Evolutionary conservation across 139 green algal species (phyloP), one percentile per base, ranked within the genome.

Genomic region (Haematococcus sp.): DNA sequence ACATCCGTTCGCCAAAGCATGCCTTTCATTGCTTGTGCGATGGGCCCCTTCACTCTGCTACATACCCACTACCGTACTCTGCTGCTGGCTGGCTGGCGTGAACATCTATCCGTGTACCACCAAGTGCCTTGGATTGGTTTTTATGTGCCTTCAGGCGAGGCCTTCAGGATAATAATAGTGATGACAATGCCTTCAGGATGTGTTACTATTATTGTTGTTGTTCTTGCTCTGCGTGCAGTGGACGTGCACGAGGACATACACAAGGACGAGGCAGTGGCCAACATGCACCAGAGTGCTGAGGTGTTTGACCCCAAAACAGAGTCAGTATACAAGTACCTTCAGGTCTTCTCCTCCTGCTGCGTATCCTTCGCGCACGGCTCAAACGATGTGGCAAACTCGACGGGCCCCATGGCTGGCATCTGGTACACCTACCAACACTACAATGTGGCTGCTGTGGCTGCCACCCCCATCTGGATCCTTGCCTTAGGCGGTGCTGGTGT

Each of bases 321-420:
- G 86, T 67, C 83, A 17, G 65, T 82, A 15, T 85, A 75, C 60
- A 71, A 81, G 40, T 49, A 49, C 40, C 40, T 49, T 7, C 40
- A 49, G 71, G 90, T 98, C 19, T 87, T 96, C 76, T 93, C 93
- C 28, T 90, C 94, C 2, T 88, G 82, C 64, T 89, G 82, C 33
- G 89, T 93, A 51, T 89, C 89, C 1, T 97, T 98, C 71, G 83
- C 91, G 7, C 92, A 97, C 73, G 92, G 92, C 4, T 43, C 79
- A 64, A 81, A 85, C 49, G 61, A 96, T 76, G 89, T 95, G 0
- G 88, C 90, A 66, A 97, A 97, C 58, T 80, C 88, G 19, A 78
- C 89, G 19, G 92, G 92, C 9, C 87, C 89, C 31, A 90, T 92
- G 30, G 77, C 88, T 35, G 91, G 81, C 49, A 88, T 94, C 74